Conservation (phyloP, 306 rosid genomes). For the Acmispon strigosus region DNA sequence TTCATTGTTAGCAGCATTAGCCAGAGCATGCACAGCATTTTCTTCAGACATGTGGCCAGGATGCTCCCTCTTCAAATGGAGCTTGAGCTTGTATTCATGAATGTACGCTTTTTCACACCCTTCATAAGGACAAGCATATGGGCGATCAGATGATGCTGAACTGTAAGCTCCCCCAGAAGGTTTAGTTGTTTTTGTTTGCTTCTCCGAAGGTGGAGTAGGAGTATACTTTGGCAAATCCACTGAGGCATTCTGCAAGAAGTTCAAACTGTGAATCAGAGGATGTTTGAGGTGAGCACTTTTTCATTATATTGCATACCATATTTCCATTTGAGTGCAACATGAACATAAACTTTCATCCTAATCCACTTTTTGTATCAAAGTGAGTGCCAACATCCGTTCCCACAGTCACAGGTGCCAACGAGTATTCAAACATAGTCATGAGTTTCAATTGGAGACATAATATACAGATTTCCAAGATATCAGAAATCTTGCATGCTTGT, state of each 20-base stretch:
- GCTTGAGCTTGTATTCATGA: too few relatives aligned
- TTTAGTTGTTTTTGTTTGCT: slow-evolving; percentile 56
- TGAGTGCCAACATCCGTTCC: too few relatives aligned
- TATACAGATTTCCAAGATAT: neutral
- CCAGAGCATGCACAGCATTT: slow-evolving; percentile 49
- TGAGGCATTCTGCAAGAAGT: slow-evolving; percentile 44
- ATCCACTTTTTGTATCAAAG: too few relatives aligned
- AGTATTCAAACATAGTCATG: neutral
- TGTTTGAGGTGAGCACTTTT: neutral
- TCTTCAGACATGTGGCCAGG: slow-evolving; percentile 70
- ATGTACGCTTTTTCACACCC: slow-evolving; percentile 19
- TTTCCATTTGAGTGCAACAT: too few relatives aligned
- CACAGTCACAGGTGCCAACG: too few relatives aligned
- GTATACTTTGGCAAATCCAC: slow-evolving; percentile 62
- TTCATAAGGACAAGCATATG: slow-evolving; percentile 85
- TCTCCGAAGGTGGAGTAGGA: slow-evolving; percentile 55
- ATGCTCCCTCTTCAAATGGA: slow-evolving; percentile 51
- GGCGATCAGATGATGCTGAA: slow-evolving; percentile 89
- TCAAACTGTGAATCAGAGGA: slow-evolving; percentile 5
- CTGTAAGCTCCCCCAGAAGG: slow-evolving; percentile 56
- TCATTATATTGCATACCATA: too few relatives aligned
- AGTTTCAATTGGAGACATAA: neutral
- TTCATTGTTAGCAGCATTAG: slow-evolving; percentile 60
- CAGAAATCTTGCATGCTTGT: neutral
- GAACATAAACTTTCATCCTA: too few relatives aligned